Percentiles rank a stretch among this genome's conserved stretches.
Conservation (phyloP, 2,329 filamentous ascomycete species). For the Claviceps maximensis region DNA sequence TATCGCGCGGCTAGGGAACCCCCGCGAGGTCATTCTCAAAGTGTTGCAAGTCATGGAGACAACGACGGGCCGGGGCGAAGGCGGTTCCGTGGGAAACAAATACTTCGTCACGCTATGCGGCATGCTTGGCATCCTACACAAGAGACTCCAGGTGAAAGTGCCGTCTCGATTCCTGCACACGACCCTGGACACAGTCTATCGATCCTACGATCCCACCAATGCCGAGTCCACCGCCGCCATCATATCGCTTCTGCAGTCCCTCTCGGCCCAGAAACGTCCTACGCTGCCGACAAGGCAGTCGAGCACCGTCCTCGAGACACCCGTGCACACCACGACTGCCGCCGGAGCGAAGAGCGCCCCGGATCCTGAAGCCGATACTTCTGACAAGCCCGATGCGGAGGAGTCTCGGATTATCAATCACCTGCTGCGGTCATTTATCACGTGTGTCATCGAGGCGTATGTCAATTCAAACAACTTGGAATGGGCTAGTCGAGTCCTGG, state of each 20-base stretch:
- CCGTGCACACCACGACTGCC: conserved; percentile 40
- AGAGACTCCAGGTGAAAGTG: conserved; percentile 61
- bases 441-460: conserved; percentile 62
- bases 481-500: conserved; percentile 52
- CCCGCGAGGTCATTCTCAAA: conserved; percentile 69
- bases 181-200: conserved; percentile 58
- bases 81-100: conserved; percentile 22
- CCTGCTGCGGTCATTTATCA: conserved; percentile 64
- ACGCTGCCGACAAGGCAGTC: conserved; percentile 45
- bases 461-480: conserved; percentile 46
- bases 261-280: conserved; percentile 55
- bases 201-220: conserved; percentile 48
- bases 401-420: conserved; percentile 50
- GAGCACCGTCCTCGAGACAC: conserved; percentile 41
- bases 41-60: conserved; percentile 60
- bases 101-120: conserved; percentile 58
- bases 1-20: conserved; percentile 65
- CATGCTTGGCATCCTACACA: conserved; percentile 60
- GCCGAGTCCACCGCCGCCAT: conserved; percentile 57
- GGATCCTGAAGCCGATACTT: conserved; percentile 42
- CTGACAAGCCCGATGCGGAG: conserved; percentile 27
- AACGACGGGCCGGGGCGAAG: conserved; percentile 22
- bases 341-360: conserved; percentile 42
- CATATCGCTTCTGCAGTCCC: conserved; percentile 55
- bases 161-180: conserved; percentile 68